Evolutionary conservation across 306 rosid genomes (phyloP).

Genomic region (Castanospermum australe): DNA sequence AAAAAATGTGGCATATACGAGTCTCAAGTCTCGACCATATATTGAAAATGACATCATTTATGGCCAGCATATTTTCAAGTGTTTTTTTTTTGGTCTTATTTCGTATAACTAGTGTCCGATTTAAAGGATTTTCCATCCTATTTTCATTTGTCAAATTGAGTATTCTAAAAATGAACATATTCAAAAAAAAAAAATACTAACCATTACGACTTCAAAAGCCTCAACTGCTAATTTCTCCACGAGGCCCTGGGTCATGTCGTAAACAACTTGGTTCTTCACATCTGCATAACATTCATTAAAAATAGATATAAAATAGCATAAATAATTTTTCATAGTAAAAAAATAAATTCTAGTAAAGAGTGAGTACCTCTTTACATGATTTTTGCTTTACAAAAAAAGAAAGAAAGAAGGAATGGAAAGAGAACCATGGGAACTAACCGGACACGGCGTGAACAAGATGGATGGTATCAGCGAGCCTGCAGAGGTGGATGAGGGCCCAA

Average conservation of each 20-base stretch:
- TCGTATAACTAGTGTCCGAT: neutral
- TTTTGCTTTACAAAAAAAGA: no score
- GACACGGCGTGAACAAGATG: constrained; percentile 85
- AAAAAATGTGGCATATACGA: neutral
- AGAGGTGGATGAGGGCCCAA: constrained; percentile 82
- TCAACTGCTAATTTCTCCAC: constrained; percentile 87
- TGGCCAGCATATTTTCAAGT: neutral
- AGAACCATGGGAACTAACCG: constrained; percentile 26
- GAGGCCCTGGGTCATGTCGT: constrained; percentile 52
- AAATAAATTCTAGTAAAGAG: neutral
- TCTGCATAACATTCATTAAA: constrained; percentile 33
- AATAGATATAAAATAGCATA: neutral
- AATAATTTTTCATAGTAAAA: neutral
- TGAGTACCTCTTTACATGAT: no score
- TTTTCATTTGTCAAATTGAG: neutral
- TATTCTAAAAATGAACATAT: neutral
- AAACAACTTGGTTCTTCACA: constrained; percentile 59
- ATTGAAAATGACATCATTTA: neutral
- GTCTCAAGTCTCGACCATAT: neutral
- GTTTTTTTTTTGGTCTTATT: neutral
- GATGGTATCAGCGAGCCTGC: constrained; percentile 79
- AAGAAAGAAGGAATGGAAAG: no score
- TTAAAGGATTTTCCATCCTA: neutral
- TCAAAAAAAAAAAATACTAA: no score
- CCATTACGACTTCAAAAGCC: constrained; percentile 72